Conservation (phyloP, 2,329 filamentous ascomycete genomes). For the Passalora sequoiae region DNA sequence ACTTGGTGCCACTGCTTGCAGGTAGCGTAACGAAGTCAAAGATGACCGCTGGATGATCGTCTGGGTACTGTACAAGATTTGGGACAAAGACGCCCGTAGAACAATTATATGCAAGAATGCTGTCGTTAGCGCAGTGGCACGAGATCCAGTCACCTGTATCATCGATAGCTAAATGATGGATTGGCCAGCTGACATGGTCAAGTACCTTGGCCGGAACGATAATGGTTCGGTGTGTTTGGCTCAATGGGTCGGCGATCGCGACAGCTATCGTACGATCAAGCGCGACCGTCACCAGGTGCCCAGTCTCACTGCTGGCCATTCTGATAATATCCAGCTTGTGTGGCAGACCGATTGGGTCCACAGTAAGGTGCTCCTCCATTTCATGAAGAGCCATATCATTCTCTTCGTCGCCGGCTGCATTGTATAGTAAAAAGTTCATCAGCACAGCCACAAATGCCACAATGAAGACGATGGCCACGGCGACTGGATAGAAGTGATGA, state of each 20-base stretch:
- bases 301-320: conserved; percentile 57
- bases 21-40: conserved; percentile 56
- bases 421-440: conserved; percentile 70
- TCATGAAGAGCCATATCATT: conserved; percentile 43
- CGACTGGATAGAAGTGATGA: conserved; percentile 65
- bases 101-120: conserved; percentile 61
- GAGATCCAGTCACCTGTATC: conserved; percentile 61
- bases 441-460: conserved; percentile 62
- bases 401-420: conserved; percentile 47
- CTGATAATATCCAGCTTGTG: conserved; percentile 66
- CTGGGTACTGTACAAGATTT: conserved; percentile 51
- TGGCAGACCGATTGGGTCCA: conserved; percentile 57
- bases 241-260: conserved; percentile 19
- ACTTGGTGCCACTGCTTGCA: conserved; percentile 27
- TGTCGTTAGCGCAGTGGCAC: conserved; percentile 55
- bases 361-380: conserved; percentile 51
- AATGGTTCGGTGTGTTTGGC: conserved; percentile 18
- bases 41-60: conserved; percentile 55
- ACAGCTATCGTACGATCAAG: conserved; percentile 60
- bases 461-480: conserved; percentile 58
- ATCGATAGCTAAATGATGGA: conserved; percentile 59
- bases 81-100: conserved; percentile 53
- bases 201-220: conserved; percentile 20
- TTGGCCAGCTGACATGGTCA: conserved; percentile 27
- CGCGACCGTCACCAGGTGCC: conserved; percentile 63